Conservation (phyloP, 176 grass and related monocot species). For the Carex pumila region DNA sequence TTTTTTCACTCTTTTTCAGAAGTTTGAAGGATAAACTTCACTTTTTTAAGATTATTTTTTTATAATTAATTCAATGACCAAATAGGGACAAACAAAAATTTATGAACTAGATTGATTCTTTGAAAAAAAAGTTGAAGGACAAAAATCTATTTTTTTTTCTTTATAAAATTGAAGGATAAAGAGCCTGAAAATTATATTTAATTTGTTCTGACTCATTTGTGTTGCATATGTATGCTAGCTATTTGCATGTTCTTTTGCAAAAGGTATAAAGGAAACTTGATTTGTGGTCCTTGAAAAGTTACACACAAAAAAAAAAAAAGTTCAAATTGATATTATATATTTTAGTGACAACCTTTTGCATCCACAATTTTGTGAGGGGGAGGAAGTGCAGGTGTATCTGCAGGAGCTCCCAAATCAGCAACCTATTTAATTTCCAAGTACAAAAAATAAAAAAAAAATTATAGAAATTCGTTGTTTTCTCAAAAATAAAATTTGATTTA, state of each 20-base stretch:
- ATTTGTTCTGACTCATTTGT: too few species aligned
- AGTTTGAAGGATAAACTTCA: not conserved
- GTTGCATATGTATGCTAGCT: not conserved
- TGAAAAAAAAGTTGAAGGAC: not conserved
- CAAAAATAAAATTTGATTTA: not conserved
- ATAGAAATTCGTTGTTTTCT: not conserved
- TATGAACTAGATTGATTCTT: too few species aligned
- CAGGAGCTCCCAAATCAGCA: conserved; percentile 22
- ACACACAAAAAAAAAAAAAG: not conserved
- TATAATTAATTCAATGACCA: too few species aligned
- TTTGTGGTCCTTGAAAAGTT: not conserved
- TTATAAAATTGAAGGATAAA: not conserved
- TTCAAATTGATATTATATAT: not conserved
- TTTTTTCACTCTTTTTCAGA: too few species aligned
- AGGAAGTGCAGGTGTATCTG: conserved; percentile 25
- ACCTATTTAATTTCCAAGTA: conserved; percentile 11
- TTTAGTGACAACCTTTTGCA: conserved; percentile 46
- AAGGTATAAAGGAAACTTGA: not conserved
- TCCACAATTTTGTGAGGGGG: conserved; percentile 65
- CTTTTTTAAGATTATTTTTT: not conserved
- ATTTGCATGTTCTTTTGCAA: not conserved
- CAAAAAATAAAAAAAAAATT: not conserved
- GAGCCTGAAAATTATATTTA: not conserved
- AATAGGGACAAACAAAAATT: too few species aligned
- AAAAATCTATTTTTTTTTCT: not conserved